A percentile compares a stretch with the other conserved stretches of the same genome.
Evolutionary conservation across 331 rosid genomes (phyloP).

Genomic region (Rhamnella rubrinervis): DNA sequence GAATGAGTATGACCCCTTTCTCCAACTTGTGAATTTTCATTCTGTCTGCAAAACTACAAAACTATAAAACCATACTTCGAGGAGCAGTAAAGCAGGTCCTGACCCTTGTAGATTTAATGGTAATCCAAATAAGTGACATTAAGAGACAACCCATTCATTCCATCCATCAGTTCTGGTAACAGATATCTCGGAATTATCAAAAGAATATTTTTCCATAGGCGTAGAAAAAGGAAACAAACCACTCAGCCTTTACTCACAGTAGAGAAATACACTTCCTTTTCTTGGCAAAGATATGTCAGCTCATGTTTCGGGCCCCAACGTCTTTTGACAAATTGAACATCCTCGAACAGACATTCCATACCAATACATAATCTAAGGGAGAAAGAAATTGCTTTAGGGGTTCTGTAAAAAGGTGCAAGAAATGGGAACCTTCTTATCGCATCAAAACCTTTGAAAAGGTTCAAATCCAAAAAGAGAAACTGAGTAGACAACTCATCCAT

Average conservation of each 20-base stretch:
- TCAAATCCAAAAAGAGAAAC: slow-evolving; percentile 55
- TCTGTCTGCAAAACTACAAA: not conserved
- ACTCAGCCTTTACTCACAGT: slow-evolving; percentile 23
- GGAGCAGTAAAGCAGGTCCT: no score
- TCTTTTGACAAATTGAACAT: slow-evolving; percentile 30
- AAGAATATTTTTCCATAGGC: not conserved
- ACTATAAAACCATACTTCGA: no score
- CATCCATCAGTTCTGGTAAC: not conserved
- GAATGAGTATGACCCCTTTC: not conserved
- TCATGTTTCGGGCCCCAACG: slow-evolving; percentile 67
- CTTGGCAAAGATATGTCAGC: slow-evolving; percentile 56
- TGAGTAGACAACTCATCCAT: slow-evolving; percentile 48
- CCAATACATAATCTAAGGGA: slow-evolving; percentile 47
- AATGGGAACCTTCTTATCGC: slow-evolving; percentile 37
- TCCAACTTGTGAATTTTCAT: not conserved
- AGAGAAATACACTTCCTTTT: slow-evolving; percentile 56
- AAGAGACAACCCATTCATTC: not conserved
- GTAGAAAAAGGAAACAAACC: not conserved
- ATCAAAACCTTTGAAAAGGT: slow-evolving; percentile 38
- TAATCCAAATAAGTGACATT: not conserved
- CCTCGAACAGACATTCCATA: slow-evolving; percentile 56
- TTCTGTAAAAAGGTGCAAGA: slow-evolving; percentile 57
- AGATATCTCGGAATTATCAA: not conserved
- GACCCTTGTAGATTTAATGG: not conserved
- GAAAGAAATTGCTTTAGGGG: slow-evolving; percentile 51